These are phyloP conservation scores for Xerocomellus dryophilus DNA, from an alignment of 768 basidiomycete species.

Conservation along the genomic window DNA sequence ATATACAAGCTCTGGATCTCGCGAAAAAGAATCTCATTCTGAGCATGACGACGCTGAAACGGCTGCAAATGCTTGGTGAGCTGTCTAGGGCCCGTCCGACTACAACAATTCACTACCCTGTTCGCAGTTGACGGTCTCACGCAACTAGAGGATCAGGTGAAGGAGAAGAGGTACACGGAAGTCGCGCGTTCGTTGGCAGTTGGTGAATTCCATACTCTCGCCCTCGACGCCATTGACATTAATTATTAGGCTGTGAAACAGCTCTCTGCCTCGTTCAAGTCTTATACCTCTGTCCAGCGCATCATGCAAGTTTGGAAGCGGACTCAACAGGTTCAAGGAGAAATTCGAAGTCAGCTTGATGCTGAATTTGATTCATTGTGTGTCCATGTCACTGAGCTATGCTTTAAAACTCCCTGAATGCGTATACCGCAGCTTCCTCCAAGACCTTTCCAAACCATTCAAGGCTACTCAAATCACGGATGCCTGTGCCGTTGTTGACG, in stretches of 20 bases:
- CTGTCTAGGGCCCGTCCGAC: conserved; percentile 1
- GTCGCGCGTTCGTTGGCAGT: conserved; percentile 81
- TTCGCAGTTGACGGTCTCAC: conserved; percentile 72
- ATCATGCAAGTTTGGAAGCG: conserved; percentile 77
- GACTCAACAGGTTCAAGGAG: conserved; percentile 80
- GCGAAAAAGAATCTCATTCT: conserved; percentile 90
- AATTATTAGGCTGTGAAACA: conserved; percentile 76
- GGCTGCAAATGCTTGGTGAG: conserved; percentile 92
- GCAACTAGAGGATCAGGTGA: conserved; percentile 75
- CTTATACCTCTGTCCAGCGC: conserved; percentile 70
- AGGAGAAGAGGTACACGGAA: conserved; percentile 77
- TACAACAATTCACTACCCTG: not conserved
- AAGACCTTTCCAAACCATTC: conserved; percentile 66
- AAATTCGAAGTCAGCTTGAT: conserved; percentile 76
- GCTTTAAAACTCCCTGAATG: not conserved
- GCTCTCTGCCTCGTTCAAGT: conserved; percentile 75
- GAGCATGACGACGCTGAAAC: conserved; percentile 86
- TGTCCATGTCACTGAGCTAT: conserved; percentile 31
- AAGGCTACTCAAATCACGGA: conserved; percentile 68
- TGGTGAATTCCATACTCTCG: conserved; percentile 32
- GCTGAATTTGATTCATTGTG: conserved; percentile 91
- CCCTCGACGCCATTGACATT: not conserved
- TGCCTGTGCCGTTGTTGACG: conserved; percentile 86
- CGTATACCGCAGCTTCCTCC: conserved; percentile 60
- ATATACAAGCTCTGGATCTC: conserved; percentile 90